Percentiles rank a stretch among this genome's conserved stretches.
Evolutionary conservation across 306 rosid genomes (phyloP).

Genomic region (Medicago ruthenica): DNA sequence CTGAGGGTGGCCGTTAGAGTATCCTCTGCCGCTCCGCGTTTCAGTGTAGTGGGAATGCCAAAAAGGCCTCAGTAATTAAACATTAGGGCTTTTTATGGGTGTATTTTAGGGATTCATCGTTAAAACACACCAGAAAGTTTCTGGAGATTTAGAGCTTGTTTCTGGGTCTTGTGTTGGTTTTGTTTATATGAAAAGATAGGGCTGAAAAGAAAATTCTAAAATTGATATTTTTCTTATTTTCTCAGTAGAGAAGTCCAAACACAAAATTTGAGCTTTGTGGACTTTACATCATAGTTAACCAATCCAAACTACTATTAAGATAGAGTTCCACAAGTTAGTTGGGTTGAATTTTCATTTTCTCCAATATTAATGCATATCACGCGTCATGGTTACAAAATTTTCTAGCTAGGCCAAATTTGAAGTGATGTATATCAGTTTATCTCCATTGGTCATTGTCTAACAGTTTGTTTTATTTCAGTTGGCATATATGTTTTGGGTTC

Average conservation of each 20-base stretch:
- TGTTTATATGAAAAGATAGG: constrained; percentile 4
- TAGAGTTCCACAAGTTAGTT: too few relatives aligned
- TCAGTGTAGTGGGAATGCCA: background rate
- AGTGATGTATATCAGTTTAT: constrained; percentile 3
- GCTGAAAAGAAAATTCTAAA: constrained; percentile 34
- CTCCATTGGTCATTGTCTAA: constrained; percentile 37
- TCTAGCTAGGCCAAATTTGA: too few relatives aligned
- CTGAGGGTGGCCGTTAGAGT: background rate
- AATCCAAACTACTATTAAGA: too few relatives aligned
- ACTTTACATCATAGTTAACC: background rate
- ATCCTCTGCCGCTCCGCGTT: background rate
- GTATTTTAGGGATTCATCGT: background rate
- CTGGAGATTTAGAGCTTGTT: background rate
- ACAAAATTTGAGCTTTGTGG: constrained; percentile 25
- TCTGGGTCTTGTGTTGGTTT: background rate
- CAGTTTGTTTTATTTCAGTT: constrained; percentile 63
- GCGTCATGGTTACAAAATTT: too few relatives aligned
- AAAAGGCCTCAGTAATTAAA: background rate
- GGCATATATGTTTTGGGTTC: constrained; percentile 96
- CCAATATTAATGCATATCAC: too few relatives aligned
- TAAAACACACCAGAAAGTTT: background rate
- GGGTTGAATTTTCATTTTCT: too few relatives aligned
- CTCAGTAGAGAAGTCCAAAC: background rate
- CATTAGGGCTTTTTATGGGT: background rate
- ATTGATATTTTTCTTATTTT: constrained; percentile 27